phyloP scores from a whole-genome alignment of 148 eudicot species.

The Gaultheria prostrata region DNA sequence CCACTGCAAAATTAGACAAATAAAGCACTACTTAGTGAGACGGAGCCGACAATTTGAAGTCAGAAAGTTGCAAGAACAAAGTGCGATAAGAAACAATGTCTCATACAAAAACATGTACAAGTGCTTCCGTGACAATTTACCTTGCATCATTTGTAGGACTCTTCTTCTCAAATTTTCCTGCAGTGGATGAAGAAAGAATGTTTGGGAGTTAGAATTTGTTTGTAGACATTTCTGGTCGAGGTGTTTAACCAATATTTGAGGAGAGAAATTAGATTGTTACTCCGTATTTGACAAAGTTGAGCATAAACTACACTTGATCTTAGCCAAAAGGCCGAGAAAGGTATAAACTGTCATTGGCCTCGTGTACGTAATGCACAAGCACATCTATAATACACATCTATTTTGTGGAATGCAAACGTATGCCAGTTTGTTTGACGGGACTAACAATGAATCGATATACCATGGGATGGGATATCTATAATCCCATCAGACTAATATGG shows the following conservation, averaged over 20 bases:
- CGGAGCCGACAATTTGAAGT: too few relatives aligned
- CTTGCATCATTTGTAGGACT: conserved; percentile 30
- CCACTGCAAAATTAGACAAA: conserved; percentile 32
- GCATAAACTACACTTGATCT: not conserved
- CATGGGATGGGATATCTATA: not conserved
- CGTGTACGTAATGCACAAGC: too few relatives aligned
- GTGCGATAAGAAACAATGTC: not conserved
- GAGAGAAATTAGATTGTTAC: not conserved
- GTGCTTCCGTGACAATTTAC: conserved; percentile 34
- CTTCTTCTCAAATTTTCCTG: conserved; percentile 56
- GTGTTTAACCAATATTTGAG: not conserved
- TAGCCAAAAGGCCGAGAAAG: too few relatives aligned
- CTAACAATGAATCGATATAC: not conserved
- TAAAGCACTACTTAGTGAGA: too few relatives aligned
- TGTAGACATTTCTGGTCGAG: not conserved
- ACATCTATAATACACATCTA: too few relatives aligned
- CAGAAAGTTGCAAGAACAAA: not conserved
- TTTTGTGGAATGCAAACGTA: not conserved
- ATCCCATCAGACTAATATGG: not conserved
- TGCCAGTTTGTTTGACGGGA: not conserved
- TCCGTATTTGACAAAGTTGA: not conserved
- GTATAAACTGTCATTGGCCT: too few relatives aligned
- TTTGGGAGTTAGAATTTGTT: not conserved
- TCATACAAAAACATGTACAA: not conserved
- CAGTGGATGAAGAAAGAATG: conserved; percentile 12